Evolutionary conservation across 352 stramenopile species (phyloP).

Genomic region (Pythium biforme): DNA sequence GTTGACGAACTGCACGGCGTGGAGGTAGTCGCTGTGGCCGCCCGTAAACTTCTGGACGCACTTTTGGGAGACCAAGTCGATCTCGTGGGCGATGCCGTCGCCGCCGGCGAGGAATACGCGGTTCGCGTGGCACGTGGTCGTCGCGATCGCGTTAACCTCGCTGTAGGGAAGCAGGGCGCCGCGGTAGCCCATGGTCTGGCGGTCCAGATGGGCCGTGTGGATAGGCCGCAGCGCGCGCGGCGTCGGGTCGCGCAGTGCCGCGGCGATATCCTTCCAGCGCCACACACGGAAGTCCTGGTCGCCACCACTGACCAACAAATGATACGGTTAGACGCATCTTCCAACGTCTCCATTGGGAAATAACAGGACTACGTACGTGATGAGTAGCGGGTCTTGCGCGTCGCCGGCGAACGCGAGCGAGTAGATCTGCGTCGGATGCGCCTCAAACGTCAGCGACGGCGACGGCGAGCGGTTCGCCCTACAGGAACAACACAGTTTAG

Average conservation of each 20-base stretch:
- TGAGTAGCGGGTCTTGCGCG: conserved; percentile 44
- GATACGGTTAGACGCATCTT: background rate
- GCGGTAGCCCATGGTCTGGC: conserved; percentile 54
- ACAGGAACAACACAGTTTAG: no score
- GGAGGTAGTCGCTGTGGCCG: conserved; percentile 63
- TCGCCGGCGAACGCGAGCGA: conserved; percentile 66
- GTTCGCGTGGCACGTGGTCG: conserved; percentile 19
- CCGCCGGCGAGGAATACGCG: conserved; percentile 63
- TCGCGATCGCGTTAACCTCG: conserved; percentile 68
- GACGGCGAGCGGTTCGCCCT: conserved; percentile 44
- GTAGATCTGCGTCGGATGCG: conserved; percentile 75
- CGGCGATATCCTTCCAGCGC: conserved; percentile 63
- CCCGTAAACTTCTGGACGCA: conserved; percentile 51
- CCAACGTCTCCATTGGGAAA: background rate
- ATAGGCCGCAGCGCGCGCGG: conserved; percentile 33
- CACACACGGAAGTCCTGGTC: conserved; percentile 79
- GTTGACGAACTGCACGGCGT: conserved; percentile 58
- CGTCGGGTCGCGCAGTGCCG: conserved; percentile 35
- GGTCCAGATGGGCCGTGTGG: conserved; percentile 53
- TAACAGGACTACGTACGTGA: conserved; percentile 41
- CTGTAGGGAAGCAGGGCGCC: conserved; percentile 54
- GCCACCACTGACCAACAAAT: conserved; percentile 40
- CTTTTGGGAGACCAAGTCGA: conserved; percentile 46
- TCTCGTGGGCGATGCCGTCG: conserved; percentile 61
- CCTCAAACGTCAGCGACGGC: conserved; percentile 60